phyloP scores from a whole-genome alignment of 1,284 basidiomycete genomes.

The Schizopora paradoxa region DNA sequence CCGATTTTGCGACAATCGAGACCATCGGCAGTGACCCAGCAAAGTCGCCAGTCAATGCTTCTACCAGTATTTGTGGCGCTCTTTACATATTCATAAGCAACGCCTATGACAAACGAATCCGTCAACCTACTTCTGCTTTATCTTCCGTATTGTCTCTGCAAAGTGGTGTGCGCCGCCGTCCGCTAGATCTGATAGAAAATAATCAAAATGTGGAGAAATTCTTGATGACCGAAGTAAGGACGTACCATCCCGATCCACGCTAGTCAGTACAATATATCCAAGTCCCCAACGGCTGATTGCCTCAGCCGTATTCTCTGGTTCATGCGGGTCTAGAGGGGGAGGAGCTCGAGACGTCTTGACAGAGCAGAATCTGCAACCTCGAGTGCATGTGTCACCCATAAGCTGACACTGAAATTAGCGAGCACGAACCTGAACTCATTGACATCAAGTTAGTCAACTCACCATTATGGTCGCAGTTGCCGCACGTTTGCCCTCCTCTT shows the following conservation, averaged over 20 bases:
- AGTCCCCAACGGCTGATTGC: conserved; percentile 98
- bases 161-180: conserved; percentile 95
- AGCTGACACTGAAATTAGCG: conserved; percentile 45
- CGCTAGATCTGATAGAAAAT: conserved; percentile 59
- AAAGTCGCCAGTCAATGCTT: conserved; percentile 97
- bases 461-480: conserved; percentile 99
- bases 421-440: conserved; percentile 3
- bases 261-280: conserved; percentile 97
- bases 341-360: conserved; percentile 92
- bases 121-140: conserved; percentile 93
- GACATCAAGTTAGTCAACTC: conserved; percentile 22
- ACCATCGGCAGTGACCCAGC: conserved; percentile 73
- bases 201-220: conserved; percentile 7
- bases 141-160: conserved; percentile 89
- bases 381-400: conserved; percentile 99
- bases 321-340: conserved; percentile 90
- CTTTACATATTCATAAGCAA: conserved; percentile 45
- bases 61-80: conserved; percentile 92
- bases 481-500: conserved; percentile 69
- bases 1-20: conserved; percentile 82
- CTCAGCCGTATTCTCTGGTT: conserved; percentile 98
- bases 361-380: conserved; percentile 96
- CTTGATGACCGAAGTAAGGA: conserved; percentile 10
- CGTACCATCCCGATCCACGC: conserved; percentile 92
- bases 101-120: conserved; percentile 7